Conservation (phyloP, 768 basidiomycete species). For the Harrya chromipes region DNA sequence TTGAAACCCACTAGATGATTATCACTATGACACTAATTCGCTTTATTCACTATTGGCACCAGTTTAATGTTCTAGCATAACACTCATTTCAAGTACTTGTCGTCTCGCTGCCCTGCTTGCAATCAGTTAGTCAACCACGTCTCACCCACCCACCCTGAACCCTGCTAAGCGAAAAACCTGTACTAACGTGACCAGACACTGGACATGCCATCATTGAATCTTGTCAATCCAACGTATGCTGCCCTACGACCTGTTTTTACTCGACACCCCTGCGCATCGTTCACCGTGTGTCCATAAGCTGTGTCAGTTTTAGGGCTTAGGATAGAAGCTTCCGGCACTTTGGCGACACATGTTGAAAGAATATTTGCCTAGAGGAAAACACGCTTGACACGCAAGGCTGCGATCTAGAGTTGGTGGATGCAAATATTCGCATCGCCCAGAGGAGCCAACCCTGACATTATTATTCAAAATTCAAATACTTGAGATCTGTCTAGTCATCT, state of each 20-base stretch:
- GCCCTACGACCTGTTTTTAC: slow-evolving; percentile 9
- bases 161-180: slow-evolving; percentile 20
- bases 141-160: slow-evolving; percentile 12
- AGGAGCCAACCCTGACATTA: too few relatives aligned
- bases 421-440: background rate
- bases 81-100: slow-evolving; percentile 24
- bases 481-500: background rate
- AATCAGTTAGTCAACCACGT: slow-evolving; percentile 3
- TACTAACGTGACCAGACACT: background rate
- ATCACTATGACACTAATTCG: slow-evolving; percentile 32
- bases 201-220: slow-evolving; percentile 1
- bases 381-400: slow-evolving; percentile 25
- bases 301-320: slow-evolving; percentile 12
- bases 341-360: slow-evolving; percentile 15
- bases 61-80: slow-evolving; percentile 32
- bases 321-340: slow-evolving; percentile 1
- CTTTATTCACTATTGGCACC: slow-evolving; percentile 26
- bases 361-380: slow-evolving; percentile 9
- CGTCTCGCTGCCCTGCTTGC: slow-evolving; percentile 4
- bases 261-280: background rate
- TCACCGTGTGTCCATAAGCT: background rate
- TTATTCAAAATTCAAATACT: too few relatives aligned
- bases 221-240: background rate
- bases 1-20: slow-evolving; percentile 29
- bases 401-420: slow-evolving; percentile 1